These are phyloP conservation scores for Lotus japonicus DNA, from an alignment of 306 rosid genomes.

Conservation along the genomic window DNA sequence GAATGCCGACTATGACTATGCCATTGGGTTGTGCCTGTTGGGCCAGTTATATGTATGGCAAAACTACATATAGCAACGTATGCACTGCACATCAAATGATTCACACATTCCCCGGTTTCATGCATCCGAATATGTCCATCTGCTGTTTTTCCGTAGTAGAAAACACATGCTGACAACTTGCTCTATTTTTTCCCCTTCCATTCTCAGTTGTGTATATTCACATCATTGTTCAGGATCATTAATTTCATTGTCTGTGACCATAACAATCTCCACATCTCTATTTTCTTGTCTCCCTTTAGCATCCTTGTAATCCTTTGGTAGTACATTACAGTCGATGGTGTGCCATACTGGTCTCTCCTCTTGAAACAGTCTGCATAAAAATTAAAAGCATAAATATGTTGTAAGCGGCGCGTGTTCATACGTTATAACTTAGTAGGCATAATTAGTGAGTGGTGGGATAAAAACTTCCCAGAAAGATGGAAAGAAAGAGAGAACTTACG, in stretches of 20 bases:
- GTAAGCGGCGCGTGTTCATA: background rate
- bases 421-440: background rate
- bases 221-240: slow-evolving; percentile 43
- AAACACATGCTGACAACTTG: background rate
- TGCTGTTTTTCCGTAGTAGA: too few species aligned
- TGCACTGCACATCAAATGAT: too few species aligned
- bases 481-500: slow-evolving; percentile 44
- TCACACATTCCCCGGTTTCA: too few species aligned
- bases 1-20: too few species aligned
- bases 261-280: slow-evolving; percentile 32
- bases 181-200: background rate
- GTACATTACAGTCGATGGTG: slow-evolving; percentile 70
- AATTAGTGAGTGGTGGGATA: background rate
- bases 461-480: slow-evolving; percentile 5
- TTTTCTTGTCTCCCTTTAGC: slow-evolving; percentile 31
- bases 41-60: too few species aligned
- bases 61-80: too few species aligned
- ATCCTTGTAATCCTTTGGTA: slow-evolving; percentile 59
- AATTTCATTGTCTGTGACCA: slow-evolving; percentile 49
- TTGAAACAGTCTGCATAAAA: slow-evolving; percentile 66
- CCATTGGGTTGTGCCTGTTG: too few species aligned
- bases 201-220: slow-evolving; percentile 8
- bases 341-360: slow-evolving; percentile 89
- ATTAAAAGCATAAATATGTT: background rate
- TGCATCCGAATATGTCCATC: too few species aligned